Conservation (phyloP, 108 stramenopile species). For the Stephanodiscus triporus region DNA sequence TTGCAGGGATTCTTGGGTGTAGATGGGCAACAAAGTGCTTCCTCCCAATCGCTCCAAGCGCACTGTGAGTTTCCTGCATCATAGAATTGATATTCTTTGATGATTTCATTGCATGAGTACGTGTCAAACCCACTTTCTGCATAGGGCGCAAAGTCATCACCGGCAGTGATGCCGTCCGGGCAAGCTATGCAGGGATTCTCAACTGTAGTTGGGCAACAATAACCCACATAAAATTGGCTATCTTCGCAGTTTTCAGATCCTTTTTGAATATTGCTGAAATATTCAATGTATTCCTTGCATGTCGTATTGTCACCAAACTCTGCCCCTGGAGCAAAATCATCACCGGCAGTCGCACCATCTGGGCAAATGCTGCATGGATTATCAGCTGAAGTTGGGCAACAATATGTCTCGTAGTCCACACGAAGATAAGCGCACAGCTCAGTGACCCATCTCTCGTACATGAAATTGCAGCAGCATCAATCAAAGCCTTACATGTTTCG, state of each 20-base stretch:
- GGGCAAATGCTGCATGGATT: slow-evolving; percentile 1
- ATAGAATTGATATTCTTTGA: background rate
- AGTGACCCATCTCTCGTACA: too few species aligned
- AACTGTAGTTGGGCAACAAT: background rate
- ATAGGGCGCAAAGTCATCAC: background rate
- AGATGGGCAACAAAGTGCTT: background rate
- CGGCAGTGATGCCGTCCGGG: background rate
- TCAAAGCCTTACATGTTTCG: background rate
- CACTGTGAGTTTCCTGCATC: background rate
- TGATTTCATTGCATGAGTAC: background rate
- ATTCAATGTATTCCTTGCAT: slow-evolving; percentile 4
- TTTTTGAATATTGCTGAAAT: background rate
- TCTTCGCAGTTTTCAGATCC: background rate
- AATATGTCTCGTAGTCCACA: background rate
- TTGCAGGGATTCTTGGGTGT: background rate
- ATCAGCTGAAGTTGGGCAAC: background rate
- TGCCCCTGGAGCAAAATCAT: background rate
- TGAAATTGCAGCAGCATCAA: too few species aligned
- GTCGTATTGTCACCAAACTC: background rate
- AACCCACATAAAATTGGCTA: background rate
- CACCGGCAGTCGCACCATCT: background rate
- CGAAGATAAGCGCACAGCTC: too few species aligned
- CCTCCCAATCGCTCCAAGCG: background rate
- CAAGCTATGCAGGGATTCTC: slow-evolving; percentile 3
- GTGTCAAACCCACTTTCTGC: background rate